Evolutionary conservation across 257 asterid genomes (phyloP).

Genomic region (Henckelia pumila): DNA sequence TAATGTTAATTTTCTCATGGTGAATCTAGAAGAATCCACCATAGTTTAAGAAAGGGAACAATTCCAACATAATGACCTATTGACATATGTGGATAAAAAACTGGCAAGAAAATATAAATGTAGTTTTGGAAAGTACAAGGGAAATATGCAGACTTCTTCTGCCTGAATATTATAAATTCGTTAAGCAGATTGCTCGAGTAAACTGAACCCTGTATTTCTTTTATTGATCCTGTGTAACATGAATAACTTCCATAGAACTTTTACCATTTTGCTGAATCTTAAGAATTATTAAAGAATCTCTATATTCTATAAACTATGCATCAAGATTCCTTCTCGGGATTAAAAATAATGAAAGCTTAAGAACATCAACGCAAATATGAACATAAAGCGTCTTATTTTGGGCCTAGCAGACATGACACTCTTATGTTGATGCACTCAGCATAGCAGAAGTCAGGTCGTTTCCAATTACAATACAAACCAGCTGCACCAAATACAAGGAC

Average conservation of each 20-base stretch:
- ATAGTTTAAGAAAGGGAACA: background rate
- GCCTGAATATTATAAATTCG: background rate
- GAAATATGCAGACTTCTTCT: background rate
- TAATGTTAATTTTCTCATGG: background rate
- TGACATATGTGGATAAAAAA: background rate
- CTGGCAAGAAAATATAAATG: background rate
- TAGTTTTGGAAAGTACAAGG: background rate
- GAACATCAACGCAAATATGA: background rate
- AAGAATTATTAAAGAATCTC: background rate
- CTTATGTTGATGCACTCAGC: background rate
- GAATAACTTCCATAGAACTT: background rate
- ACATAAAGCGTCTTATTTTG: background rate
- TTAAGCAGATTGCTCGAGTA: background rate
- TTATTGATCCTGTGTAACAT: background rate
- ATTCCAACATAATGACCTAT: background rate
- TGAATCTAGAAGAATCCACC: background rate
- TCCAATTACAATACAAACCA: background rate
- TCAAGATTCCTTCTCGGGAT: background rate
- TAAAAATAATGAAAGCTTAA: background rate
- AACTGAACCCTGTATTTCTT: background rate
- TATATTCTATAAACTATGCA: background rate
- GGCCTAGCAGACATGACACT: background rate
- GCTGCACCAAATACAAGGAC: background rate
- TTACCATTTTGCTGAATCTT: background rate
- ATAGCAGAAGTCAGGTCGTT: background rate